Conservation (phyloP, 2,329 filamentous ascomycete genomes). For the Cladosporium halotolerans region DNA sequence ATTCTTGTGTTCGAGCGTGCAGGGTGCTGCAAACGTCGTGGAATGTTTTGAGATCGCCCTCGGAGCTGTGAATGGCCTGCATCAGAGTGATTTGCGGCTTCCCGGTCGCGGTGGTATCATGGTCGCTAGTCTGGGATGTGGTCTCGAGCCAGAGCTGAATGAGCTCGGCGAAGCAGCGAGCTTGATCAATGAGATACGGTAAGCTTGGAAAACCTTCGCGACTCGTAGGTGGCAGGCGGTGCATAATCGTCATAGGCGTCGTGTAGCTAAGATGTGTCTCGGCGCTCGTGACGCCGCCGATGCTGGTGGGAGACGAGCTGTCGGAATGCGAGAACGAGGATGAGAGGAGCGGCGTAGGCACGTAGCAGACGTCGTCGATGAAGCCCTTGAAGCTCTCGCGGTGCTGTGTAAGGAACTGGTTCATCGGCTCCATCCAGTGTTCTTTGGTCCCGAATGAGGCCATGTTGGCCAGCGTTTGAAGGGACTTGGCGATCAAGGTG, state of each 20-base stretch:
- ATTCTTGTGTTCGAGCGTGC: conserved; percentile 44
- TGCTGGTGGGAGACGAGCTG: conserved; percentile 22
- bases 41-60: conserved; percentile 44
- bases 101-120: conserved; percentile 27
- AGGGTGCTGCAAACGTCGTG: conserved; percentile 45
- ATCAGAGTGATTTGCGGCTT: conserved; percentile 30
- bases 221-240: conserved; percentile 70
- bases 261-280: conserved; percentile 55
- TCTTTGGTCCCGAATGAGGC: conserved; percentile 90
- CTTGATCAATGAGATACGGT: conserved; percentile 86
- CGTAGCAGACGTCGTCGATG: conserved; percentile 78
- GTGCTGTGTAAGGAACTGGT: conserved; percentile 70
- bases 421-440: conserved; percentile 99
- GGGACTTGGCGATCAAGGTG: conserved; percentile 84
- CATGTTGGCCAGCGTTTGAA: conserved; percentile 87
- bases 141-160: conserved; percentile 73
- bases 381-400: conserved; percentile 78
- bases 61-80: conserved; percentile 26
- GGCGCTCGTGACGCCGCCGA: conserved; percentile 23
- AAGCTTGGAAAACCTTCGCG: conserved; percentile 89
- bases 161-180: conserved; percentile 75
- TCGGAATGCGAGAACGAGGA: conserved; percentile 46
- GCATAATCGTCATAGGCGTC: conserved; percentile 83
- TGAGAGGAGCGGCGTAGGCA: conserved; percentile 59
- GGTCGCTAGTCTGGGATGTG: conserved; percentile 14